phyloP scores from a whole-genome alignment of 345 rosid genomes.

The Melaleuca quinquenervia region DNA sequence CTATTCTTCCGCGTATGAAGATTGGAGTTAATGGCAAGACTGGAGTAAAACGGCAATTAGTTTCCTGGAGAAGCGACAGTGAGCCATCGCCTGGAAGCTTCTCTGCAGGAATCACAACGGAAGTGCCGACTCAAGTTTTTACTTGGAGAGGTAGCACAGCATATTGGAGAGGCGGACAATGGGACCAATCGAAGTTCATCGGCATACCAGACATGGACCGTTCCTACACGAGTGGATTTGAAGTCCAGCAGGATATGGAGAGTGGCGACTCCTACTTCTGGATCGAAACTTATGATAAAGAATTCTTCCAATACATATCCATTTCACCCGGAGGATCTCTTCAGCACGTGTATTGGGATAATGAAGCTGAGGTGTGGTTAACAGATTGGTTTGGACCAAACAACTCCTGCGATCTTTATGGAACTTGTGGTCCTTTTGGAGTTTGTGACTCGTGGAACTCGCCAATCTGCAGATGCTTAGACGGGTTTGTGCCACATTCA shows the following conservation, averaged over 20 bases:
- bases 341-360: slow-evolving; percentile 4
- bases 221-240: not conserved
- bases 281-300: not conserved
- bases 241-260: not conserved
- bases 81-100: slow-evolving; percentile 20
- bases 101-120: not conserved
- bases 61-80: slow-evolving; percentile 11
- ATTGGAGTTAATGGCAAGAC: slow-evolving; percentile 9
- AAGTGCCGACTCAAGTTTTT: not conserved
- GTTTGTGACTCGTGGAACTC: slow-evolving; percentile 1
- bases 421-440: slow-evolving; percentile 13
- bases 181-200: slow-evolving; percentile 2
- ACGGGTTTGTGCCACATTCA: slow-evolving; percentile 17
- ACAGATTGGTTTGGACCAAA: not conserved
- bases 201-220: not conserved
- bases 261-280: not conserved
- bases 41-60: not conserved
- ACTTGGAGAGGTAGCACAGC: not conserved
- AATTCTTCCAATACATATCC: not conserved
- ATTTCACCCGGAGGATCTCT: slow-evolving; percentile 5
- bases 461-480: slow-evolving; percentile 10
- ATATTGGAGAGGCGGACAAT: not conserved
- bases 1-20: slow-evolving; percentile 22
- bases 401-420: slow-evolving; percentile 9
- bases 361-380: not conserved